A percentile compares a stretch with the other conserved stretches of the same genome.
These are phyloP conservation scores for Piper longum DNA, from an alignment of 164 flowering plant genomes.

Conservation along the genomic window DNA sequence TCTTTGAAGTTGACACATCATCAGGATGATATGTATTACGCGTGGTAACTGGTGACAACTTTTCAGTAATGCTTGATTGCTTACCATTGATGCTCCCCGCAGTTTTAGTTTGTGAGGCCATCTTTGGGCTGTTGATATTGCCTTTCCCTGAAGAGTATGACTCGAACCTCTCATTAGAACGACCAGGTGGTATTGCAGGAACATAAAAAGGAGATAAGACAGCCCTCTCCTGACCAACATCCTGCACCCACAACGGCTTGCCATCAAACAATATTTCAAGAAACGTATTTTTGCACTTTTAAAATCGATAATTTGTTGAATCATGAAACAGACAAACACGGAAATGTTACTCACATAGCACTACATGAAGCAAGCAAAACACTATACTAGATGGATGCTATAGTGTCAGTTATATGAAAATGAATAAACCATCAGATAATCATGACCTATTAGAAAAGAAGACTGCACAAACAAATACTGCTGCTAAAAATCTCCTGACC, in stretches of 20 bases:
- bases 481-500: too few species aligned
- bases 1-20: slow-evolving; percentile 9
- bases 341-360: not conserved
- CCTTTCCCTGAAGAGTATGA: slow-evolving; percentile 13
- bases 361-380: not conserved
- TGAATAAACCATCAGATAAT: too few species aligned
- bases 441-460: too few species aligned
- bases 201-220: slow-evolving; percentile 14
- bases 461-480: too few species aligned
- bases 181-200: slow-evolving; percentile 15
- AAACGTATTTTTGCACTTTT: not conserved
- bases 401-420: too few species aligned
- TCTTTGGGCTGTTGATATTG: slow-evolving; percentile 11
- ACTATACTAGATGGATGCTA: not conserved
- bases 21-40: slow-evolving; percentile 7
- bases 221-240: slow-evolving; percentile 24
- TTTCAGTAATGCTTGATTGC: slow-evolving; percentile 5
- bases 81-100: slow-evolving; percentile 7
- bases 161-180: slow-evolving; percentile 20
- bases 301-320: too few species aligned
- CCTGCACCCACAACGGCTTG: slow-evolving; percentile 25
- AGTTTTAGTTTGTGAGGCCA: slow-evolving; percentile 16
- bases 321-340: too few species aligned
- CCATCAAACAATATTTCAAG: not conserved
- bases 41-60: slow-evolving; percentile 4